A percentile compares a stretch with the other conserved stretches of the same genome.
Conservation (phyloP, 2,329 filamentous ascomycete genomes). For the Fusarium tupiense region DNA sequence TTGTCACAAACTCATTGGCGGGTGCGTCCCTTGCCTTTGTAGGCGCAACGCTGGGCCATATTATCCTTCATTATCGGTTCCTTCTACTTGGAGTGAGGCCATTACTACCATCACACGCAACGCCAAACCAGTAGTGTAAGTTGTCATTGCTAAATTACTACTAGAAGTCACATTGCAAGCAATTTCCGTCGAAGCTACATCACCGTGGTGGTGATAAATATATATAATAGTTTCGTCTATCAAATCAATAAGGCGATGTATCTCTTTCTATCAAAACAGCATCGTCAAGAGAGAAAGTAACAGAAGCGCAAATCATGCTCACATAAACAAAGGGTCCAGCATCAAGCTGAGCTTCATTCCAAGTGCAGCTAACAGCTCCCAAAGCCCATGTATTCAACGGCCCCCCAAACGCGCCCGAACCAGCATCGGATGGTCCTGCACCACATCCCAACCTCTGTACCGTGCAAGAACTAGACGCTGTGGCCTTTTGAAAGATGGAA, state of each 20-base stretch:
- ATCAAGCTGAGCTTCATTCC: neutral
- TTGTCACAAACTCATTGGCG: neutral
- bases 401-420: neutral
- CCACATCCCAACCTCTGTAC: neutral
- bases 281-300: neutral
- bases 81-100: neutral
- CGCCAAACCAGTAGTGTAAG: too few species aligned
- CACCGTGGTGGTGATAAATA: rapidly evolving
- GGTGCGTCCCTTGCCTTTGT: neutral
- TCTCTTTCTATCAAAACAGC: neutral
- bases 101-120: neutral
- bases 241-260: neutral
- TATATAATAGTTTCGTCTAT: neutral
- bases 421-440: rapidly evolving
- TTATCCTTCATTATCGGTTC: neutral
- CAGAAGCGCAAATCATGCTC: neutral
- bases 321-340: neutral
- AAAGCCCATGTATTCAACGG: neutral
- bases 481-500: neutral
- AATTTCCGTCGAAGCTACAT: rapidly evolving
- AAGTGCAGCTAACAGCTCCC: neutral
- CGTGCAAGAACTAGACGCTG: rapidly evolving
- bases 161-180: neutral
- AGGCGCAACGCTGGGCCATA: neutral
- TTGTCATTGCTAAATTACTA: too few species aligned